Conservation (phyloP, 768 basidiomycete species). For the Suillus americanus region DNA sequence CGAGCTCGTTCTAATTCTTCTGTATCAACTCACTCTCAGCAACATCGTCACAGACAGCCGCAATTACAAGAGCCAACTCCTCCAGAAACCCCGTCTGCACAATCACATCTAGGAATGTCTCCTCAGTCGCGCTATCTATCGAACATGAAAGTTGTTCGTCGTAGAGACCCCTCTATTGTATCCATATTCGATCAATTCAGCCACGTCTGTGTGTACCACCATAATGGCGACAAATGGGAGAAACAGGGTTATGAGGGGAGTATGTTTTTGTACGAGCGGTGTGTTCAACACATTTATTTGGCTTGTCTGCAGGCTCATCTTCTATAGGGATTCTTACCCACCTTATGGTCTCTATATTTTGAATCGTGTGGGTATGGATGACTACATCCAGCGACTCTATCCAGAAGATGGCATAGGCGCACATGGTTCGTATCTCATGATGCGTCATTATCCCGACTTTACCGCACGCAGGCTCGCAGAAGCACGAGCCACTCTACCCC, state of each 20-base stretch:
- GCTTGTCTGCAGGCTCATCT: background rate
- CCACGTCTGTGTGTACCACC: slow-evolving; percentile 81
- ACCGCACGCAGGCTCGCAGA: slow-evolving; percentile 47
- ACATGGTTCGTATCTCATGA: slow-evolving; percentile 67
- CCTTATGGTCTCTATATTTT: slow-evolving; percentile 85
- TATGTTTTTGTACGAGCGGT: slow-evolving; percentile 90
- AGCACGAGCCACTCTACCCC: slow-evolving; percentile 27
- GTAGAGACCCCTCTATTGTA: slow-evolving; percentile 75
- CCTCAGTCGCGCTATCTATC: slow-evolving; percentile 64
- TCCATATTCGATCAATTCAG: slow-evolving; percentile 87
- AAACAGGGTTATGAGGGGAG: slow-evolving; percentile 85
- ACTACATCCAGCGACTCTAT: slow-evolving; percentile 71
- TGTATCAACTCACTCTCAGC: slow-evolving; percentile 16
- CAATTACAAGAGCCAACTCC: slow-evolving; percentile 6
- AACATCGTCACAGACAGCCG: slow-evolving; percentile 2
- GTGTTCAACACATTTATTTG: slow-evolving; percentile 25
- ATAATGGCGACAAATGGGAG: slow-evolving; percentile 75
- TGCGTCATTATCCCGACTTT: slow-evolving; percentile 71
- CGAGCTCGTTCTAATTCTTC: slow-evolving; percentile 32
- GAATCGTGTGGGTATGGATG: slow-evolving; percentile 78
- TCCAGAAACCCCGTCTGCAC: slow-evolving; percentile 14
- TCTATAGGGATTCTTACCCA: slow-evolving; percentile 66
- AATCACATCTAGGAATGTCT: slow-evolving; percentile 49
- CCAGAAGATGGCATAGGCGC: slow-evolving; percentile 72
- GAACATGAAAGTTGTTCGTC: slow-evolving; percentile 79